Evolutionary conservation across 2,329 filamentous ascomycete species (phyloP).

Genomic region (Exophiala aquamarina): DNA sequence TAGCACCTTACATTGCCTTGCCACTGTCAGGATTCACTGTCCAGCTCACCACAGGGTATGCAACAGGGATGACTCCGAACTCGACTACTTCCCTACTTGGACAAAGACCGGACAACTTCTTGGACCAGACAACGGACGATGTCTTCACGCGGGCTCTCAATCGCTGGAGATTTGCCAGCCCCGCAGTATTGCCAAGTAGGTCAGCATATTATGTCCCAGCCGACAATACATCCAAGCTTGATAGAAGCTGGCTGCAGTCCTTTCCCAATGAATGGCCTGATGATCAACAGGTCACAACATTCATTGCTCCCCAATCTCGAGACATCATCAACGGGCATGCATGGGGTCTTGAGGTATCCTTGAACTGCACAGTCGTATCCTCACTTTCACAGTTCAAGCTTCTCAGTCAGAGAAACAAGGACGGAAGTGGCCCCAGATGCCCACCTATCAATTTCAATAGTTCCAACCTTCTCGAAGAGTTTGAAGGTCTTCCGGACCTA

Average conservation of each 20-base stretch:
- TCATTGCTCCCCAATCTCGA: constrained; percentile 3
- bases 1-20: constrained; percentile 1
- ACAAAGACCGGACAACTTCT: neutral
- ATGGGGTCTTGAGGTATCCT: neutral
- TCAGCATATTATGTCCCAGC: constrained; percentile 7
- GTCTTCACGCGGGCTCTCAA: constrained; percentile 3
- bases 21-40: constrained; percentile 5
- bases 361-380: constrained; percentile 2
- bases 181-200: neutral
- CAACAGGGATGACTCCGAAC: neutral
- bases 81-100: neutral
- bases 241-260: constrained; percentile 1
- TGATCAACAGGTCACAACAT: neutral
- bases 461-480: neutral
- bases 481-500: constrained; percentile 2
- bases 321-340: neutral
- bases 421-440: neutral
- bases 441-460: constrained; percentile 1
- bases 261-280: constrained; percentile 7
- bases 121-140: constrained; percentile 1
- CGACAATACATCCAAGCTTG: neutral
- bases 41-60: neutral
- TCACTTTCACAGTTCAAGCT: neutral
- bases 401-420: constrained; percentile 4
- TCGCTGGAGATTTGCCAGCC: neutral